A percentile compares a stretch with the other conserved stretches of the same genome.
phyloP scores from a whole-genome alignment of 129 eudicot species.

The Tagetes erecta region DNA sequence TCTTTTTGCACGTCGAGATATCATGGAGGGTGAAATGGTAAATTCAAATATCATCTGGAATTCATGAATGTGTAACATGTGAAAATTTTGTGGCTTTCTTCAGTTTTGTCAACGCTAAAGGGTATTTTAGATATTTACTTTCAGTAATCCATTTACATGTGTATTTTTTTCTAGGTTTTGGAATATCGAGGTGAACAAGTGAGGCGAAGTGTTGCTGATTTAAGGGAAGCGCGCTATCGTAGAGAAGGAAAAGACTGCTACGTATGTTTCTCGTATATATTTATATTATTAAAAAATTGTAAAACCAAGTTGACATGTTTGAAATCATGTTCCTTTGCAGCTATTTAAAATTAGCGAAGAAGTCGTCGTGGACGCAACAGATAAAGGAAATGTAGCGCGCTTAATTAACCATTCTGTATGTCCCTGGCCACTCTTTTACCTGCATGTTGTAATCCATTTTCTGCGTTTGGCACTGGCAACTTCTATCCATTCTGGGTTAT shows the following conservation, averaged over 20 bases:
- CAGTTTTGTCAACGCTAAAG: neutral
- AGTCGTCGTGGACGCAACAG: conserved; percentile 95
- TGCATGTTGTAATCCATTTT: neutral
- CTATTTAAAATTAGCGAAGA: conserved; percentile 96
- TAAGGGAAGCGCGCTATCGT: conserved; percentile 86
- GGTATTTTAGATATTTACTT: conserved; percentile 9
- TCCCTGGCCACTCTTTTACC: conserved; percentile 10
- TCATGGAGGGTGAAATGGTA: conserved; percentile 98
- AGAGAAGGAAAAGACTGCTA: conserved; percentile 96
- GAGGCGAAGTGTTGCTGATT: conserved; percentile 90
- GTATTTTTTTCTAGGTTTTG: conserved; percentile 57
- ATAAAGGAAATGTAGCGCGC: conserved; percentile 93
- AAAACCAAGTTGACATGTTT: neutral
- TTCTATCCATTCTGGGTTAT: too few relatives aligned
- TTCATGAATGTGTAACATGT: neutral
- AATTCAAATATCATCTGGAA: neutral
- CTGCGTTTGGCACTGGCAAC: neutral
- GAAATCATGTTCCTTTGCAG: conserved; percentile 46
- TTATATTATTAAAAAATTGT: neutral
- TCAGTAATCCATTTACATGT: conserved; percentile 9
- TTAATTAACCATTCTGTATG: conserved; percentile 90
- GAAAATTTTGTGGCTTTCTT: neutral
- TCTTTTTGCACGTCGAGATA: conserved; percentile 83
- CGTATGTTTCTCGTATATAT: conserved; percentile 42
- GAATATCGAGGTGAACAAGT: conserved; percentile 99